Percentiles rank a stretch among this genome's conserved stretches.
These are phyloP conservation scores for Sergeia podlipaevii DNA, from an alignment of 208 protist species.

Conservation along the genomic window DNA sequence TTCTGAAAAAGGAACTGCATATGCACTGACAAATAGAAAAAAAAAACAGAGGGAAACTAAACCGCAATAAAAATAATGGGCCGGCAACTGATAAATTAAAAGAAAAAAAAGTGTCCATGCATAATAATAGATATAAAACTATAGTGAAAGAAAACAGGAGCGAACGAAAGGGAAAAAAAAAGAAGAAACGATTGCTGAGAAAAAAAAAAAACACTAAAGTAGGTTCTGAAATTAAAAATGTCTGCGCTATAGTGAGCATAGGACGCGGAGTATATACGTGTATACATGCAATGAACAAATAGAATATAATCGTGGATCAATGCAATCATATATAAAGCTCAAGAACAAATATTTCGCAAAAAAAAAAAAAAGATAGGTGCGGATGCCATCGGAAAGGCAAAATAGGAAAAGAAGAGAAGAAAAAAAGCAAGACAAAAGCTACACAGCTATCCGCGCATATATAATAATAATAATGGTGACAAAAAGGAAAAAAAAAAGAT, in stretches of 20 bases:
- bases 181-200: not conserved
- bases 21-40: slow-evolving; percentile 7
- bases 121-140: slow-evolving; percentile 15
- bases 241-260: too few relatives aligned
- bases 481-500: not conserved
- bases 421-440: slow-evolving; percentile 1
- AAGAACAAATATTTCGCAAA: slow-evolving; percentile 11
- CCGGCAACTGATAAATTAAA: not conserved
- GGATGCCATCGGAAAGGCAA: too few relatives aligned
- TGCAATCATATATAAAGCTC: not conserved
- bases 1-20: not conserved
- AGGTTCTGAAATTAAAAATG: slow-evolving; percentile 4
- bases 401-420: slow-evolving; percentile 3
- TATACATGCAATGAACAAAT: too few relatives aligned
- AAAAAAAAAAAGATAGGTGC: slow-evolving; percentile 18
- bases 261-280: too few relatives aligned
- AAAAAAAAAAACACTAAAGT: slow-evolving; percentile 6
- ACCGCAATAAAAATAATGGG: not conserved
- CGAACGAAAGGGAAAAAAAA: not conserved
- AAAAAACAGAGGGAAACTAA: not conserved
- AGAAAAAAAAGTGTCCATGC: slow-evolving; percentile 4
- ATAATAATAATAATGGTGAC: too few relatives aligned
- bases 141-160: slow-evolving; percentile 7
- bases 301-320: slow-evolving; percentile 3
- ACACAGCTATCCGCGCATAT: not conserved